Percentiles rank a stretch among this genome's conserved stretches.
phyloP scores from a whole-genome alignment of 2,329 filamentous ascomycete species.

The Rhynchosporium graminicola region DNA sequence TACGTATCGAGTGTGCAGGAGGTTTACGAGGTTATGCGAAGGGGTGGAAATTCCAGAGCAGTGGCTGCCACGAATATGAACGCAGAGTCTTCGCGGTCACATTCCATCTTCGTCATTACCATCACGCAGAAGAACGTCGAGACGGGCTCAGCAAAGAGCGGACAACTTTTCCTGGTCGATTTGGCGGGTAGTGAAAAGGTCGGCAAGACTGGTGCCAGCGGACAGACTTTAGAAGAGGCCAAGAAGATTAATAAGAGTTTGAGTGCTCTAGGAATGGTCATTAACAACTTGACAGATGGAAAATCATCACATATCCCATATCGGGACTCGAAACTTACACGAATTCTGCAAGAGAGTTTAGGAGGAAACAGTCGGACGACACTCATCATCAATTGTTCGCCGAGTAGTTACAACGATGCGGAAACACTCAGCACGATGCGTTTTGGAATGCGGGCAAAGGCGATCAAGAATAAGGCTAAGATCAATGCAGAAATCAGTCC shows the following conservation, averaged over 20 bases:
- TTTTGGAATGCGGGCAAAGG: conserved; percentile 95
- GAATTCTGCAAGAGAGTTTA: conserved; percentile 94
- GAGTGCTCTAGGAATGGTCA: conserved; percentile 97
- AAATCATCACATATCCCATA: conserved; percentile 97
- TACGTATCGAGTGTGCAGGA: conserved; percentile 95
- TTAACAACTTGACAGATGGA: conserved; percentile 94
- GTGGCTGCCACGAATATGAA: conserved; percentile 99
- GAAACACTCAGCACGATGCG: conserved; percentile 91
- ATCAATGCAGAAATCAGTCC: conserved; percentile 98
- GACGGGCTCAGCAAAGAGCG: conserved; percentile 93
- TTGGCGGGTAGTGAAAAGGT: conserved; percentile 98
- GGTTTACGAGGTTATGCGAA: conserved; percentile 94
- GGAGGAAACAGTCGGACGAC: conserved; percentile 99
- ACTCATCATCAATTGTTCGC: conserved; percentile 98
- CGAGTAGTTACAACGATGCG: conserved; percentile 95
- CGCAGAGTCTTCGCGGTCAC: conserved; percentile 94
- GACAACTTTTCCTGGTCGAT: conserved; percentile 96
- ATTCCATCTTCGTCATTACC: conserved; percentile 97
- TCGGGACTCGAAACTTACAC: conserved; percentile 95
- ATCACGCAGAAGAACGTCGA: conserved; percentile 98
- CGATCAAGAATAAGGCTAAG: conserved; percentile 99
- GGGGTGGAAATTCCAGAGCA: conserved; percentile 85
- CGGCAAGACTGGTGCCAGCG: conserved; percentile 95
- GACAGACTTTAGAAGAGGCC: conserved; percentile 94
- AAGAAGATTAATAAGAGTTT: conserved; percentile 99